Evolutionary conservation across 768 basidiomycete genomes (phyloP).

Genomic region (Lentinula boryana): DNA sequence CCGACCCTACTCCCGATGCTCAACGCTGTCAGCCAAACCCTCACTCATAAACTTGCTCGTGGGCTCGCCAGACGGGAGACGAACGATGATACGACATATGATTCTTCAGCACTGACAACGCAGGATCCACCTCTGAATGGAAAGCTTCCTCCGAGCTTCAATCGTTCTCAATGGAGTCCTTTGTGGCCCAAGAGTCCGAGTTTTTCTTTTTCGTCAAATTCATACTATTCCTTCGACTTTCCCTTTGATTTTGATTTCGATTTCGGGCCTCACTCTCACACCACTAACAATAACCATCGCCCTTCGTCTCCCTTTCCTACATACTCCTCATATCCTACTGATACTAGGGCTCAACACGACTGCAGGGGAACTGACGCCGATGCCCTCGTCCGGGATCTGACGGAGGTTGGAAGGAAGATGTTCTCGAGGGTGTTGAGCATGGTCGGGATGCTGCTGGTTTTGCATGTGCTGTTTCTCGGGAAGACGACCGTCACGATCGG

Average conservation of each 20-base stretch:
- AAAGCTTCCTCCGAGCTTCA: neutral
- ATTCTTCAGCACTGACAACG: neutral
- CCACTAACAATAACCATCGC: neutral
- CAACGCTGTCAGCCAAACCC: neutral
- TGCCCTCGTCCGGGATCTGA: neutral
- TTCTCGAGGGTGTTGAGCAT: neutral
- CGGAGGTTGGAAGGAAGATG: neutral
- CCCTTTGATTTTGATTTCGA: neutral
- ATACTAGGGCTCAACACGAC: too few relatives aligned
- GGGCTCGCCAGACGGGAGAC: neutral
- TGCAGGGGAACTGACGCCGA: neutral
- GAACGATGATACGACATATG: neutral
- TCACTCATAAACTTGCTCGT: neutral
- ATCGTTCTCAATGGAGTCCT: neutral
- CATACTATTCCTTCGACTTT: neutral
- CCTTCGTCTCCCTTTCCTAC: neutral
- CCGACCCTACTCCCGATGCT: neutral
- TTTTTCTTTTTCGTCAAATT: too few relatives aligned
- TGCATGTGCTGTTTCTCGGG: neutral
- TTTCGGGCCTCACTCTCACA: neutral
- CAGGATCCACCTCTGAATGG: neutral
- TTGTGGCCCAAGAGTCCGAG: too few relatives aligned
- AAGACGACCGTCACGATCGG: neutral
- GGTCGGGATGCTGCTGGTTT: neutral
- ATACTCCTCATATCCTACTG: neutral